A percentile compares a stretch with the other conserved stretches of the same genome.
phyloP scores from a whole-genome alignment of 495 filamentous ascomycete genomes.

The Penicillium subrubescens region DNA sequence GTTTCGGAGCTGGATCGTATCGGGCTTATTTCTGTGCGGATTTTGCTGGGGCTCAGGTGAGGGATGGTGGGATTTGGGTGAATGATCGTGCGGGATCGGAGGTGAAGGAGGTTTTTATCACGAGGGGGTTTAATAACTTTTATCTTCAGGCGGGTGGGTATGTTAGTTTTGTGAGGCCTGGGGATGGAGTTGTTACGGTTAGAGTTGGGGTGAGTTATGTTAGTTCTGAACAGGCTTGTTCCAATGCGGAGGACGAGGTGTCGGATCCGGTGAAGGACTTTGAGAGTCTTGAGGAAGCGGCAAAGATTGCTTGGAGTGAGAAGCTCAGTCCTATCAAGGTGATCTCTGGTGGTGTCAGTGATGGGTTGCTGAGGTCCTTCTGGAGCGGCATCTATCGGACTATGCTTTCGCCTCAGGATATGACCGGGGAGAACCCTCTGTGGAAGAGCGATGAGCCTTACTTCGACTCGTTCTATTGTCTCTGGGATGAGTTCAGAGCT shows the following conservation, averaged over 20 bases:
- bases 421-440: slow-evolving; percentile 75
- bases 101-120: slow-evolving; percentile 60
- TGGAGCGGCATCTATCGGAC: slow-evolving; percentile 74
- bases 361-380: slow-evolving; percentile 60
- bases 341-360: slow-evolving; percentile 52
- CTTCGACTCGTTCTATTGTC: slow-evolving; percentile 76
- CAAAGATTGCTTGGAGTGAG: slow-evolving; percentile 59
- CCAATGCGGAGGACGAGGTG: slow-evolving; percentile 67
- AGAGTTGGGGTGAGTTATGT: slow-evolving; percentile 73
- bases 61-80: slow-evolving; percentile 67
- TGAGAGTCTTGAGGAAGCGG: slow-evolving; percentile 46
- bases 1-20: slow-evolving; percentile 68
- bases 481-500: slow-evolving; percentile 75
- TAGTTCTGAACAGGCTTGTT: slow-evolving; percentile 65
- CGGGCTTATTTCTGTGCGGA: slow-evolving; percentile 70
- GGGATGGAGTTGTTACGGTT: slow-evolving; percentile 53
- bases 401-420: slow-evolving; percentile 75
- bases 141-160: slow-evolving; percentile 66
- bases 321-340: slow-evolving; percentile 65
- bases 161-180: slow-evolving; percentile 52
- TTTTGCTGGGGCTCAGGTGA: slow-evolving; percentile 59
- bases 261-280: slow-evolving; percentile 61
- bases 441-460: slow-evolving; percentile 75
- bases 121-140: slow-evolving; percentile 58
- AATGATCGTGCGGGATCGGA: slow-evolving; percentile 60